Base-by-base conservation (phyloP, 257 asterid genomes). In the Solanum gandarillasii region DNA sequence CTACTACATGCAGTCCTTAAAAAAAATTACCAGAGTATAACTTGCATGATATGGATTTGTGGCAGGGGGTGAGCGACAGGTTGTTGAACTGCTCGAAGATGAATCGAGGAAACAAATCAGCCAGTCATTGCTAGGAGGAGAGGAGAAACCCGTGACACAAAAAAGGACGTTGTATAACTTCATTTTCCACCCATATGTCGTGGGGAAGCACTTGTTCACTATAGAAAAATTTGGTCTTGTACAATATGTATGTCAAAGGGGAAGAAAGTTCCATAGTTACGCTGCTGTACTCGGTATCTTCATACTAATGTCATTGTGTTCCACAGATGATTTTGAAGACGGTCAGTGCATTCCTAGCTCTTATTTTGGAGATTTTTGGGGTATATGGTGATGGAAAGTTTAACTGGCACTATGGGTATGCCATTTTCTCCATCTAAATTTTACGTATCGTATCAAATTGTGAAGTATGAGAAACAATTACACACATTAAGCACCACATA, bases 371-470 rank as follows among this genome's bases (percentile, higher is more conserved):
- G 96, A 87, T 95, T 18, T 93, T 91, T 58, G 98, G 99, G n/a
- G 96, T 93, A 18, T 97, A 97, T 85, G 99, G 99, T 41, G 98
- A 97, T 87, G 99, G 99, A 41, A 90, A 95, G 89, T 97, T 97
- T 87, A 93, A 94, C 90, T 95, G 99, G 99, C 86, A 95, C 84
- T 94, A 93, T 3, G 99, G 98, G 99, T 97, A 95, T 20, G 95
- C 76, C 32, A 83, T 16, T 31, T 73, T 35, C 87, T 65, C 68
- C 43, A 85, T 68, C 48, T 68, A 3, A 25, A 52, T 67, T 62
- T 62, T 35, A 7, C 21, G 10, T 68, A 20, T 25, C 31, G 43
- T 48, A 81, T 18, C 25, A 29, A 16, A 48, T 29, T 52, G 71
- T 29, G n/a, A 48, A 9, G 41, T 81, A 1, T 16, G 29, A 81